Conservation (phyloP, 306 rosid genomes). For the Rosa persica region DNA sequence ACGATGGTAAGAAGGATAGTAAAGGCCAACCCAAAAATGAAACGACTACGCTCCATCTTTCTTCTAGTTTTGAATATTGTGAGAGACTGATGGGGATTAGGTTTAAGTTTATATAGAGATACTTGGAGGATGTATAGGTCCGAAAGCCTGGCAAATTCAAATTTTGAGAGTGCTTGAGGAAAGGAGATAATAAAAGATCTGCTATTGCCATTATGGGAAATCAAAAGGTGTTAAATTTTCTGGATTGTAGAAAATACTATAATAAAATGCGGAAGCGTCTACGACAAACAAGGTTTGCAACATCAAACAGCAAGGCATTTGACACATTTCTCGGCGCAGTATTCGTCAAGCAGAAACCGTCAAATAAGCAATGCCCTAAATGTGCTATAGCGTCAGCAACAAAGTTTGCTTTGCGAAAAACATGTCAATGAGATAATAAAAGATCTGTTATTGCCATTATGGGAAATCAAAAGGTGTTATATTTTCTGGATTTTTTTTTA, state of each 20-base stretch:
- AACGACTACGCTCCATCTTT: constrained; percentile 18
- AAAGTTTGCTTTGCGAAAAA: too few species aligned
- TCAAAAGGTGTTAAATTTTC: too few species aligned
- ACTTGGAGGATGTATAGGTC: not conserved
- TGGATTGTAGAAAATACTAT: too few species aligned
- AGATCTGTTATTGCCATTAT: not conserved
- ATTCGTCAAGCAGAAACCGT: too few species aligned
- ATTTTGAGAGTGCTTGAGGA: not conserved
- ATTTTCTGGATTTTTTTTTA: too few species aligned
- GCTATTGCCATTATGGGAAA: not conserved
- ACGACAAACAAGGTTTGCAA: too few species aligned
- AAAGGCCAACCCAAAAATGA: constrained; percentile 2
- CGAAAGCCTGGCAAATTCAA: not conserved
- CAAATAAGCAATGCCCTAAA: too few species aligned
- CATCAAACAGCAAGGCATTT: too few species aligned
- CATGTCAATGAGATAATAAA: not conserved
- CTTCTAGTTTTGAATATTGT: not conserved
- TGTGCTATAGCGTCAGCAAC: too few species aligned
- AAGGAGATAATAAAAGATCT: not conserved
- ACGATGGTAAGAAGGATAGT: not conserved
- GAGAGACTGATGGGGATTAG: not conserved
- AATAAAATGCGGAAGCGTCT: too few species aligned
- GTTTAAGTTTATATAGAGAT: not conserved
- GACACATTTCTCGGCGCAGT: too few species aligned
- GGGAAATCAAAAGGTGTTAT: not conserved